These are phyloP conservation scores for Trichopus zeylanicus DNA, from an alignment of 116 monocot species.

Conservation along the genomic window DNA sequence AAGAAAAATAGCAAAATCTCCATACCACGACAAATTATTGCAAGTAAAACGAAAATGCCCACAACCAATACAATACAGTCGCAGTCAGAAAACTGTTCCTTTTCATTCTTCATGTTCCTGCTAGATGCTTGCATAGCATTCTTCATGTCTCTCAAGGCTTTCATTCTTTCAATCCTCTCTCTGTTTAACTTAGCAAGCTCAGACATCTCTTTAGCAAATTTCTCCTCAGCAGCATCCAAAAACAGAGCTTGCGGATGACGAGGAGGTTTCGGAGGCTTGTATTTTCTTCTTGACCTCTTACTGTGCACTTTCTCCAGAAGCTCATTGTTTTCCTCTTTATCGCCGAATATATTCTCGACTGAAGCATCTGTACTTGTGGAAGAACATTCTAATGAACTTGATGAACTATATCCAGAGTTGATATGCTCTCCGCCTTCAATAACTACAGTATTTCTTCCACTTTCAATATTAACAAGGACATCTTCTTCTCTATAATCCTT, in stretches of 20 bases:
- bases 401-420: background rate
- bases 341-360: background rate
- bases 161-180: slow-evolving; percentile 30
- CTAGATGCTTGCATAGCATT: slow-evolving; percentile 11
- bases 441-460: background rate
- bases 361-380: slow-evolving; percentile 1
- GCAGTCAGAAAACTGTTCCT: too few species aligned
- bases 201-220: slow-evolving; percentile 20
- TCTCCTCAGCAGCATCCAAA: slow-evolving; percentile 19
- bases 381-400: background rate
- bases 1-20: background rate
- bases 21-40: slow-evolving; percentile 36
- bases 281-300: slow-evolving; percentile 14
- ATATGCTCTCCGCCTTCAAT: background rate
- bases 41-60: slow-evolving; percentile 23
- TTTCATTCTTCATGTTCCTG: too few species aligned
- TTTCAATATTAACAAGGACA: slow-evolving; percentile 13
- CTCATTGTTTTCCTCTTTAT: slow-evolving; percentile 10
- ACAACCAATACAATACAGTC: too few species aligned
- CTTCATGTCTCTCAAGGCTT: slow-evolving; percentile 28
- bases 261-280: slow-evolving; percentile 34
- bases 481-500: slow-evolving; percentile 7
- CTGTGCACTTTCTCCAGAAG: slow-evolving; percentile 6
- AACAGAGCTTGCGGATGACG: slow-evolving; percentile 11
- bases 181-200: slow-evolving; percentile 26